Evolutionary conservation across 2,329 filamentous ascomycete species (phyloP), one percentile per base, ranked within the genome.

Genomic region (Fusarium longipes): DNA sequence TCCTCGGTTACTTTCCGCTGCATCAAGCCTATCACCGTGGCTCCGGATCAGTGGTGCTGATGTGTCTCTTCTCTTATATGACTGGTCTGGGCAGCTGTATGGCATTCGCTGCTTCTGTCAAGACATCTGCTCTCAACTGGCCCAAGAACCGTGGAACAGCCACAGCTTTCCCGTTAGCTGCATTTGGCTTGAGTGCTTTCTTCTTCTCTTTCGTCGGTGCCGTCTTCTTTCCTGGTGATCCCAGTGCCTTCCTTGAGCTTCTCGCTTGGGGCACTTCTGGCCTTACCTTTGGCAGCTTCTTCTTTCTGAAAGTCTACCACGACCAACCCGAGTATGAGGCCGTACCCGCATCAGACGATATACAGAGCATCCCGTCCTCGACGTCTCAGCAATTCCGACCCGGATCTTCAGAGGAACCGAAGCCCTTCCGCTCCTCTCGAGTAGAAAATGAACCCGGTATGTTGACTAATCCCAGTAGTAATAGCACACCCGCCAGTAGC

Each of bases 161-260:
- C 8, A 98, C 96, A 8, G 94, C 94, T 2, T 96, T 98, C 72
- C 95, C 96, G 8, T 80, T 98, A 56, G 93, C 96, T 57, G 94
- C 93, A 5, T 98, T 98, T 75, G 96, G 96, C 5, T 81, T 99
- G 57, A 97, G 94, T 76, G 96, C 96, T 54, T 96, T 99, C 80
- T 97, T 98, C 82, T 99, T 97, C 81, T 95, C 96, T 1, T 84
- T 90, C 4, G 80, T 96, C 32, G 92, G 93, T 22, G 87, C 88
- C 18, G 75, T 96, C 44, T 82, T 93, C 38, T 94, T 97, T 75
- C 92, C 93, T 4, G 93, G 93, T 36, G 89, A 96, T 73, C 96
- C 93, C 1, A 90, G 91, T 55, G 86, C 87, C 36, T 94, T 97
- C 71, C 84, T 99, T 57, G 82, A 95, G 67, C 82, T 98, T 27